Evolutionary conservation across 2,329 filamentous ascomycete species (phyloP).

Genomic region (Helotiales sp.): DNA sequence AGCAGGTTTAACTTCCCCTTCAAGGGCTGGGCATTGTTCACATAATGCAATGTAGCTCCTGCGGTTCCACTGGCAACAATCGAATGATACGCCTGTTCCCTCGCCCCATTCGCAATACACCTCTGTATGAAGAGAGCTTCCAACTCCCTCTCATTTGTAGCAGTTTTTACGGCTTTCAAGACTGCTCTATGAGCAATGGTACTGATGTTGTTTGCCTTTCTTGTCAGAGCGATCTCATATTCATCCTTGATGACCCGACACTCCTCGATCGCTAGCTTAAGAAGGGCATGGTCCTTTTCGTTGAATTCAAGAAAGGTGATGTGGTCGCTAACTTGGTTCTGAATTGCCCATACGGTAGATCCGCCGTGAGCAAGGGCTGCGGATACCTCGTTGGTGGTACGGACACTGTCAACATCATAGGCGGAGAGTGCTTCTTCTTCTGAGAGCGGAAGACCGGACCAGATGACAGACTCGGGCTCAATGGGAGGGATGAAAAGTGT

Average conservation of each 20-base stretch:
- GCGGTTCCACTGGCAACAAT: slow-evolving; percentile 83
- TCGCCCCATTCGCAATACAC: slow-evolving; percentile 76
- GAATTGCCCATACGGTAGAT: slow-evolving; percentile 74
- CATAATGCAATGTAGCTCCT: slow-evolving; percentile 87
- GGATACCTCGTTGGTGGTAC: slow-evolving; percentile 75
- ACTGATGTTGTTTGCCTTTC: slow-evolving; percentile 73
- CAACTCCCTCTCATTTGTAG: slow-evolving; percentile 80
- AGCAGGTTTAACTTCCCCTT: slow-evolving; percentile 77
- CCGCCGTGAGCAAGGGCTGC: slow-evolving; percentile 56
- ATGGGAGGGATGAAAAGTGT: slow-evolving; percentile 91
- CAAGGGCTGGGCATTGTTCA: slow-evolving; percentile 75
- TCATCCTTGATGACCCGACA: slow-evolving; percentile 74
- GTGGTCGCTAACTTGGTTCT: slow-evolving; percentile 74
- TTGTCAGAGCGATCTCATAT: slow-evolving; percentile 75
- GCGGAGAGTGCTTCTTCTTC: slow-evolving; percentile 73
- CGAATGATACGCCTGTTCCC: slow-evolving; percentile 84
- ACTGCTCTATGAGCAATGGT: slow-evolving; percentile 69
- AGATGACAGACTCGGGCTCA: slow-evolving; percentile 88
- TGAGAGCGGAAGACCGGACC: slow-evolving; percentile 86
- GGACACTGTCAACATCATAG: slow-evolving; percentile 83
- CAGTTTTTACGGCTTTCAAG: slow-evolving; percentile 63
- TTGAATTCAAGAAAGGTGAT: slow-evolving; percentile 75
- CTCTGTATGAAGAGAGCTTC: slow-evolving; percentile 79
- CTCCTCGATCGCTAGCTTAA: slow-evolving; percentile 69
- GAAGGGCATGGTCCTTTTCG: slow-evolving; percentile 60